Evolutionary conservation across 352 stramenopile species (phyloP).

Genomic region (Halophytophthora batemanensis): DNA sequence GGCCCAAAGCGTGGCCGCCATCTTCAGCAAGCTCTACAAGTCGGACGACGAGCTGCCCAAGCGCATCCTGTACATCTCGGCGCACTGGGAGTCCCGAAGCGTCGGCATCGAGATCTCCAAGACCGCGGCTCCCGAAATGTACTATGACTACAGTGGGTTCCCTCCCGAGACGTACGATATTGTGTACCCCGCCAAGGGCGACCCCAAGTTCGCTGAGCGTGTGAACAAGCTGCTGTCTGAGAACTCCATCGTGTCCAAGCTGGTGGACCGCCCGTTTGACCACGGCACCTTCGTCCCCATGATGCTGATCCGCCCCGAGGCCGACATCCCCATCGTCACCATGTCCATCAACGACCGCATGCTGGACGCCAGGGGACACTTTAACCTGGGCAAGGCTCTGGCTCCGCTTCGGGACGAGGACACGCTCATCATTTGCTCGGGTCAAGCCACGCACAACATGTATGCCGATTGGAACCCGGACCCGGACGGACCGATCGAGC

Average conservation of each 20-base stretch:
- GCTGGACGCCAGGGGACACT: constrained; percentile 37
- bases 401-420: constrained; percentile 51
- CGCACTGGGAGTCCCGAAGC: constrained; percentile 77
- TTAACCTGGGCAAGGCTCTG: constrained; percentile 58
- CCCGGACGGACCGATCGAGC: constrained; percentile 1
- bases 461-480: constrained; percentile 20
- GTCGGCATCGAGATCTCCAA: constrained; percentile 49
- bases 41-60: constrained; percentile 39
- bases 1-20: constrained; percentile 18
- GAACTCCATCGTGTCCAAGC: constrained; percentile 41
- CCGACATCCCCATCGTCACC: constrained; percentile 86
- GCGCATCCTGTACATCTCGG: constrained; percentile 83
- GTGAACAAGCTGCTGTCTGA: constrained; percentile 61
- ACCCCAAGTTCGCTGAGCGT: constrained; percentile 57
- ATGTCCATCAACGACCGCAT: constrained; percentile 57
- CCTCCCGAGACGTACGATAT: constrained; percentile 81
- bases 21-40: constrained; percentile 38
- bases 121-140: constrained; percentile 44
- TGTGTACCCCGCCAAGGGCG: constrained; percentile 75
- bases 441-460: constrained; percentile 44
- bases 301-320: constrained; percentile 84
- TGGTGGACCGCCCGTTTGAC: constrained; percentile 76
- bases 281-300: constrained; percentile 93
- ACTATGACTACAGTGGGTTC: constrained; percentile 93
- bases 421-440: constrained; percentile 72